Percentiles rank a stretch among this genome's conserved stretches.
Conservation (phyloP, 2,329 filamentous ascomycete species). For the Colletotrichum nymphaeae region DNA sequence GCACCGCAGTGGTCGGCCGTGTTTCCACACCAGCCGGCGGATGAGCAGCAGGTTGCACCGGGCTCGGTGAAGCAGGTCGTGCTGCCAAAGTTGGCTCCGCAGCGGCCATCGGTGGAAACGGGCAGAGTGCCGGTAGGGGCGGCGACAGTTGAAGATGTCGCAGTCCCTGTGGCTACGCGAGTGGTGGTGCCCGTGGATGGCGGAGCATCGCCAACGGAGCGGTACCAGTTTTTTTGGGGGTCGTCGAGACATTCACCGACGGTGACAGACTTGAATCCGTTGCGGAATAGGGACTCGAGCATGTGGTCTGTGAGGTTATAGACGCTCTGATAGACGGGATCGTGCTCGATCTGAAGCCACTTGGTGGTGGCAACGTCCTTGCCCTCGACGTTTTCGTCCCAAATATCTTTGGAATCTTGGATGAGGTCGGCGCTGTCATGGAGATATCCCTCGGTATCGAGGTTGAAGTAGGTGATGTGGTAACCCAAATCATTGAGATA, state of each 20-base stretch:
- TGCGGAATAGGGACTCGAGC: slow-evolving; percentile 48
- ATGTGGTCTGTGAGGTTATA: slow-evolving; percentile 52
- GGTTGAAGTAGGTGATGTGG: slow-evolving; percentile 49
- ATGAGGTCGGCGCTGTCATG: slow-evolving; percentile 46
- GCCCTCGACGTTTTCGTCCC: slow-evolving; percentile 47
- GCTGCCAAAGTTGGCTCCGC: slow-evolving; percentile 40
- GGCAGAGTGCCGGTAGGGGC: slow-evolving; percentile 30
- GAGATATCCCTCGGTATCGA: slow-evolving; percentile 50
- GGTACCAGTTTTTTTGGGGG: slow-evolving; percentile 65
- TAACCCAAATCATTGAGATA: slow-evolving; percentile 46
- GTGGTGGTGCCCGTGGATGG: slow-evolving; percentile 8
- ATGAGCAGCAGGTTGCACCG: slow-evolving; percentile 42
- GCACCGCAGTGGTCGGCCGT: slow-evolving; percentile 51
- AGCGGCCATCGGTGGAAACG: slow-evolving; percentile 41
- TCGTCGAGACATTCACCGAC: slow-evolving; percentile 67
- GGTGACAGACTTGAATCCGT: slow-evolving; percentile 56
- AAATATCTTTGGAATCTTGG: slow-evolving; percentile 49
- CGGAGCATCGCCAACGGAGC: slow-evolving; percentile 40
- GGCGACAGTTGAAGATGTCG: slow-evolving; percentile 10
- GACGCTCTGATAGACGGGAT: slow-evolving; percentile 54
- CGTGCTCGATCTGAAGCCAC: slow-evolving; percentile 48
- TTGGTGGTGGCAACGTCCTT: slow-evolving; percentile 41
- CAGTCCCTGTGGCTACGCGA: neutral
- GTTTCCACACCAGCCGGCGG: slow-evolving; percentile 50
- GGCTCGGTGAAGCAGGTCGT: slow-evolving; percentile 40